Percentiles rank a stretch among this genome's conserved stretches.
These are phyloP conservation scores for Liquidambar formosana DNA, from an alignment of 164 flowering plant genomes.

Conservation along the genomic window DNA sequence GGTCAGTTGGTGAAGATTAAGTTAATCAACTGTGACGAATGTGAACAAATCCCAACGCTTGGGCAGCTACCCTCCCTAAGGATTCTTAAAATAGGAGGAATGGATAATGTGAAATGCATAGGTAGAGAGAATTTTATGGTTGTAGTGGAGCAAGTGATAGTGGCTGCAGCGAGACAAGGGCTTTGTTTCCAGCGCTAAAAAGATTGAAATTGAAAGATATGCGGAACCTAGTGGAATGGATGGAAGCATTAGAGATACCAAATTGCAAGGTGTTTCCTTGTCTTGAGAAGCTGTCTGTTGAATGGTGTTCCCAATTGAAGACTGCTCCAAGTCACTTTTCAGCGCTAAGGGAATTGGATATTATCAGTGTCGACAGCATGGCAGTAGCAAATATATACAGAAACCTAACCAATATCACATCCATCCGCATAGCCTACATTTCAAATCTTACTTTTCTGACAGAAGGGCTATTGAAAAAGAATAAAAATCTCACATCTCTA, in stretches of 20 bases:
- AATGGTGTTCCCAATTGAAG: background rate
- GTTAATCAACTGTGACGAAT: background rate
- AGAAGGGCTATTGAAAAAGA: background rate
- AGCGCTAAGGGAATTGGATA: background rate
- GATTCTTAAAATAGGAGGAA: background rate
- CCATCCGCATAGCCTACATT: background rate
- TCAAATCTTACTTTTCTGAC: background rate
- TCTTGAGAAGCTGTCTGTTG: slow-evolving; percentile 1
- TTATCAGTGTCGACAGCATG: background rate
- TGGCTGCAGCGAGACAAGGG: background rate
- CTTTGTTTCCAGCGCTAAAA: slow-evolving; percentile 16
- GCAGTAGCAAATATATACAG: background rate
- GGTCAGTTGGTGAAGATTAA: background rate
- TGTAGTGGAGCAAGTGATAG: background rate
- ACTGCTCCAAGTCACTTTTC: background rate
- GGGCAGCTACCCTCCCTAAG: slow-evolving; percentile 18
- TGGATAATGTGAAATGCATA: slow-evolving; percentile 3
- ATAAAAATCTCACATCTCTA: background rate
- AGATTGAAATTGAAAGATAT: background rate
- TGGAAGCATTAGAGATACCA: background rate
- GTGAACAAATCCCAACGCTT: slow-evolving; percentile 8
- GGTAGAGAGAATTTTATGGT: slow-evolving; percentile 8
- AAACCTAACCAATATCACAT: background rate
- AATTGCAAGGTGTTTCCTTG: background rate
- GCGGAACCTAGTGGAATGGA: slow-evolving; percentile 20